phyloP scores from a whole-genome alignment of 169 alveolate genomes.

The Plasmodium cynomolgi region DNA sequence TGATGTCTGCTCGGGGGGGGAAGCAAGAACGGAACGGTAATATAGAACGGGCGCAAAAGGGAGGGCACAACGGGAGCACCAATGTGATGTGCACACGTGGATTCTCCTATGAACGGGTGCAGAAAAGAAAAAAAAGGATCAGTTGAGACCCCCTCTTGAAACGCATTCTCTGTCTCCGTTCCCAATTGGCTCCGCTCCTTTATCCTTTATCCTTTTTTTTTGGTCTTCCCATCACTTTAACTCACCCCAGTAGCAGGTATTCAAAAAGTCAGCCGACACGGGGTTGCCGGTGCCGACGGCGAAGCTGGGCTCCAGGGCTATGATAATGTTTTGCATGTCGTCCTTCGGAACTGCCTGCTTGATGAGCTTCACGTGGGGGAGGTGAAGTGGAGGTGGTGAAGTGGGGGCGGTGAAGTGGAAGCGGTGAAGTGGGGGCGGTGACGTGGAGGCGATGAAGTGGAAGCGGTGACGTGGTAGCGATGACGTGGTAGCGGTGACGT shows the following conservation, averaged over 20 bases:
- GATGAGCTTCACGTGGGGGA: slow-evolving; percentile 12
- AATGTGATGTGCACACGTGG: background rate
- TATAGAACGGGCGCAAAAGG: background rate
- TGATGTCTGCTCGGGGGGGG: slow-evolving; percentile 15
- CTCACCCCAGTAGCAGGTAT: slow-evolving; percentile 33
- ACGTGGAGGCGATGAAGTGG: background rate
- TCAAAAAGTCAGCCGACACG: slow-evolving; percentile 5
- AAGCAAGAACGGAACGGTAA: background rate
- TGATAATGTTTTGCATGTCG: slow-evolving; percentile 42
- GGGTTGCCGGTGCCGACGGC: slow-evolving; percentile 59
- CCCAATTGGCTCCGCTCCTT: background rate
- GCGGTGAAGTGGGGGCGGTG: background rate
- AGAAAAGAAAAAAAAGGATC: background rate
- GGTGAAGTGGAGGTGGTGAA: background rate
- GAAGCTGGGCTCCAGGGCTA: slow-evolving; percentile 64
- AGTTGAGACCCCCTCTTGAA: background rate
- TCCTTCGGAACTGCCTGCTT: slow-evolving; percentile 38
- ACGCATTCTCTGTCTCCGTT: background rate
- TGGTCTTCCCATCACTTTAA: background rate
- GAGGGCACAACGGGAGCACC: no score
- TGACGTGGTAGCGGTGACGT: no score
- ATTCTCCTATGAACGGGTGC: background rate
- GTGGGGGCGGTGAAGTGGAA: background rate
- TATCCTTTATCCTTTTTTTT: background rate
- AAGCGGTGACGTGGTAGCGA: background rate